Percentiles rank a stretch among this genome's conserved stretches.
Conservation (phyloP, 352 stramenopile species). For the Aphanomyces stellatus region DNA sequence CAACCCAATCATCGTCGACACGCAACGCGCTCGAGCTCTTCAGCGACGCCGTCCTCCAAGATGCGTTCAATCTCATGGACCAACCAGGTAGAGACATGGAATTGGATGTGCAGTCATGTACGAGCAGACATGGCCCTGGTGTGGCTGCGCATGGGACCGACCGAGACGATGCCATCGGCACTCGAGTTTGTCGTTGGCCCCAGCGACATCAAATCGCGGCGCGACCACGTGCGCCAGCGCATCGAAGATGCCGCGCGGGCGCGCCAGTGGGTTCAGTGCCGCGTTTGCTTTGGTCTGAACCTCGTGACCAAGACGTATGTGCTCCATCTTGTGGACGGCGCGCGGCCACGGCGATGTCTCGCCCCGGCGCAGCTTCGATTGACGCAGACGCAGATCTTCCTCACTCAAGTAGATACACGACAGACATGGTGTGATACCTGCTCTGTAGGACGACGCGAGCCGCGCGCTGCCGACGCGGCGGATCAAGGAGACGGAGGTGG, state of each 20-base stretch:
- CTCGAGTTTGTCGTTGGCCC: background rate
- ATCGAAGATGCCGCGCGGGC: background rate
- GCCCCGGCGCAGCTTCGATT: background rate
- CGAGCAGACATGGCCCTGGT: background rate
- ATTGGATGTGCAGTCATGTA: background rate
- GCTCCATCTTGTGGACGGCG: background rate
- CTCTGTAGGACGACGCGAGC: background rate
- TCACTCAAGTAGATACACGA: background rate
- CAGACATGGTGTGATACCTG: background rate
- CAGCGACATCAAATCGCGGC: background rate
- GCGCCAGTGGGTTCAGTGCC: background rate
- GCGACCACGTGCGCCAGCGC: background rate
- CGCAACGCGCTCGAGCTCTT: background rate
- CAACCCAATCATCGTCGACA: background rate
- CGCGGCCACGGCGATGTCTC: background rate
- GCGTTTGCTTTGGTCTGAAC: background rate
- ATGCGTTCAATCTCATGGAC: background rate
- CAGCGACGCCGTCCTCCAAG: slow-evolving; percentile 3
- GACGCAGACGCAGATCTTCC: background rate
- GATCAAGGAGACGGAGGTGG: background rate
- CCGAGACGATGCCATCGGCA: background rate
- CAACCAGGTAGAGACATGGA: background rate
- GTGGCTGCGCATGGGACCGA: background rate
- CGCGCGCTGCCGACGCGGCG: background rate
- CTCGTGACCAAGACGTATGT: slow-evolving; percentile 1